Evolutionary conservation across 805 yeast genomes (phyloP), one percentile per base, ranked within the genome.

Genomic region (Brettanomyces sp.): DNA sequence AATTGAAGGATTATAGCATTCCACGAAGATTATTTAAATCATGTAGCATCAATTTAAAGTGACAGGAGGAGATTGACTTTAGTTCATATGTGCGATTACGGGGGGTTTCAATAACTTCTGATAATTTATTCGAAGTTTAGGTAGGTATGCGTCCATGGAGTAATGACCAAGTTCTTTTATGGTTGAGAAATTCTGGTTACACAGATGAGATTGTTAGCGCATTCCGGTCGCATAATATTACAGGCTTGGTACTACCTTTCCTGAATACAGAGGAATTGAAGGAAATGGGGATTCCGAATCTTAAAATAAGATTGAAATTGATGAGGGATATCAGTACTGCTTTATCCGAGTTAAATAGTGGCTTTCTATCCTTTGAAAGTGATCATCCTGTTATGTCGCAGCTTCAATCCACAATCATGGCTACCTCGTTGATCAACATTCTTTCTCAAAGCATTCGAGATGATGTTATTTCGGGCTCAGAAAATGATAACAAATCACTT

Each of bases 161-260:
- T 22, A 59, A 57, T 37, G 65, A 60, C 36, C 66, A 63, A 40
- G 53, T 63, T 2, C 46, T 60, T 6, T 44, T 57, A 7, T 63
- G 65, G 65, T 46, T 63, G 24, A 59, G 55, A 24, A 58, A 58
- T 44, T 42, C 48, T 3, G 45, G 51, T 8, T 59, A 56, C 43
- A 33, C 53, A 1, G 55, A 52, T 38, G 57, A 54, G 9, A 51
- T 61, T 6, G 46, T 62, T 22, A 62, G 53, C 23, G 42, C 49
- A 25, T 80, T 82, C 56, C 64, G 70, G 24, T 71, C 69, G 3
- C 76, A 86, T 62, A 80, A 80, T 53, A 76, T 86, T 43, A 79
- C 82, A 3, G 96, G 96, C 1, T 76, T 83, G 30, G 71, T 85
- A 4, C 65, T 91, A 44, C 79, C 86, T 2, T 80, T 77, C 49